These are phyloP conservation scores for Kwoniella heveanensis DNA, from an alignment of 768 basidiomycete species.

Conservation along the genomic window DNA sequence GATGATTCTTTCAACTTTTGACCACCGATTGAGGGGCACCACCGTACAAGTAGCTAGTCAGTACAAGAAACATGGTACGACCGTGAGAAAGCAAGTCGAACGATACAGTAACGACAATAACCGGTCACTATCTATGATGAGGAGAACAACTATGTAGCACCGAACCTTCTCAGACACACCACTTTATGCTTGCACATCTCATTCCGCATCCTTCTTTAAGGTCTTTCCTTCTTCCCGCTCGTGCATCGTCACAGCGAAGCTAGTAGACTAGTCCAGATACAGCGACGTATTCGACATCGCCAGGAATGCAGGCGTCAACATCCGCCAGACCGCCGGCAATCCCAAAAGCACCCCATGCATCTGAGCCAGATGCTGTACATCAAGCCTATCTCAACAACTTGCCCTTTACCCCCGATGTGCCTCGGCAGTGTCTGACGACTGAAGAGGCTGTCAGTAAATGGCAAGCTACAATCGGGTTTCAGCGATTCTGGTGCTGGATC, in stretches of 20 bases:
- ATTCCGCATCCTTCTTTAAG: too few species aligned
- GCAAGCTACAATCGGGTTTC: conserved; percentile 71
- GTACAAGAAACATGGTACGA: neutral
- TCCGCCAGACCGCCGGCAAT: conserved; percentile 2
- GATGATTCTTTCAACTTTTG: conserved; percentile 5
- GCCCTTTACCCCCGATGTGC: conserved; percentile 24
- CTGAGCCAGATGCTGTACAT: too few species aligned
- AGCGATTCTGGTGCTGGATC: conserved; percentile 74
- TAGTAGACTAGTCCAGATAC: too few species aligned
- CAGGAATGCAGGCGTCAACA: neutral
- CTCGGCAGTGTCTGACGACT: conserved; percentile 33
- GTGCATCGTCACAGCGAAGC: too few species aligned
- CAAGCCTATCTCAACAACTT: too few species aligned
- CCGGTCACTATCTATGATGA: too few species aligned
- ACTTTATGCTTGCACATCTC: too few species aligned
- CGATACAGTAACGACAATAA: neutral
- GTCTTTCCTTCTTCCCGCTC: too few species aligned
- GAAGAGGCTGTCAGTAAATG: conserved; percentile 67
- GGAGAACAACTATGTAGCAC: too few species aligned
- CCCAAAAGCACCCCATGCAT: too few species aligned
- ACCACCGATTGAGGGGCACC: neutral
- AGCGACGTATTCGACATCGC: too few species aligned
- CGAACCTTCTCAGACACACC: too few species aligned
- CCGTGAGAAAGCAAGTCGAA: conserved; percentile 17
- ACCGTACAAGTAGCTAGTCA: neutral